A percentile compares a stretch with the other conserved stretches of the same genome.
These are phyloP conservation scores for Westerdykella sp. DNA, from an alignment of 2,329 filamentous ascomycete species.

Conservation along the genomic window DNA sequence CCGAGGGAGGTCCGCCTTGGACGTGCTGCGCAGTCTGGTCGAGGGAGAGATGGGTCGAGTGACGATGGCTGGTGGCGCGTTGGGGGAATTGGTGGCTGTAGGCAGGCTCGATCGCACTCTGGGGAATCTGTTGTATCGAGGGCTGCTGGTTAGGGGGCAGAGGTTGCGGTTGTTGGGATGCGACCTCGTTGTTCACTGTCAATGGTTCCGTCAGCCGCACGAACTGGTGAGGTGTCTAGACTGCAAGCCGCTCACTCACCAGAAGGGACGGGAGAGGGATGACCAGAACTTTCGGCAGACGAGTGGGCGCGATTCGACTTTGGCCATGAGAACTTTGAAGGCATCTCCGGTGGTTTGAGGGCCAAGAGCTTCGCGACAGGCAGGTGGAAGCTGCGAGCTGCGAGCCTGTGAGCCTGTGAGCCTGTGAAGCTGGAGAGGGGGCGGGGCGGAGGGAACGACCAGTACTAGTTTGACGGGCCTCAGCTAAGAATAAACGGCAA, in stretches of 20 bases:
- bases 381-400: constrained; percentile 7
- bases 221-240: constrained; percentile 13
- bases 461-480: constrained; percentile 12
- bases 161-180: constrained; percentile 14
- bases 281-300: constrained; percentile 32
- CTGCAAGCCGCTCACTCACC: constrained; percentile 22
- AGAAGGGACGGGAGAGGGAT: constrained; percentile 30
- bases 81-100: constrained; percentile 22
- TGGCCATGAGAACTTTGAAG: constrained; percentile 33
- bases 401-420: no score
- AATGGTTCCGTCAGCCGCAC: constrained; percentile 32
- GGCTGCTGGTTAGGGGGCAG: constrained; percentile 4
- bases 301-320: constrained; percentile 37
- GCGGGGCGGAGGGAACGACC: constrained; percentile 8
- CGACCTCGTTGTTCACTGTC: constrained; percentile 30
- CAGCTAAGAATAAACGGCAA: constrained; percentile 32
- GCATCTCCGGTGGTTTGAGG: constrained; percentile 27
- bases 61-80: constrained; percentile 25
- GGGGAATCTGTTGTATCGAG: constrained; percentile 7
- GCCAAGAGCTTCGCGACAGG: constrained; percentile 13
- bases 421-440: no score
- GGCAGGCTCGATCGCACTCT: constrained; percentile 6
- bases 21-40: constrained; percentile 22
- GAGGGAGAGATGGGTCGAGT: constrained; percentile 28
- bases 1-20: constrained; percentile 8